Evolutionary conservation across 768 basidiomycete species (phyloP).

Genomic region (Lactarius vividus): DNA sequence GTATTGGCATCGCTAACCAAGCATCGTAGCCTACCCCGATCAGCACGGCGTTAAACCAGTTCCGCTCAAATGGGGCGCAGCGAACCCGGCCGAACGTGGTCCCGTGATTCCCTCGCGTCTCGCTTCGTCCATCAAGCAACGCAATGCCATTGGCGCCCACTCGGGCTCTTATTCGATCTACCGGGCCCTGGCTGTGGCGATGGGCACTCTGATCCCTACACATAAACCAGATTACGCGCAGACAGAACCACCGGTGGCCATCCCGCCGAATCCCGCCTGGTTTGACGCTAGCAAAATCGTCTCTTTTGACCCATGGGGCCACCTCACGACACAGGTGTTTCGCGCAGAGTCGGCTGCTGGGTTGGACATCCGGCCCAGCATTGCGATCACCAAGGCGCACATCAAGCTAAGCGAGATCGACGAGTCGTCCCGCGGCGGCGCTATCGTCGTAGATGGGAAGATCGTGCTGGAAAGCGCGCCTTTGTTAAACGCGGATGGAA

Average conservation of each 20-base stretch:
- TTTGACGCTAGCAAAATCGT: constrained; percentile 77
- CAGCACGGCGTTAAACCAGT: constrained; percentile 85
- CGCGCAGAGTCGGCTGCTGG: constrained; percentile 60
- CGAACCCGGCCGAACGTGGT: constrained; percentile 63
- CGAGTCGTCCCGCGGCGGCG: constrained; percentile 69
- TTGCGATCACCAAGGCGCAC: constrained; percentile 89
- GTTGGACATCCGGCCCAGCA: constrained; percentile 87
- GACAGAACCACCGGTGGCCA: constrained; percentile 81
- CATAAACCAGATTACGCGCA: constrained; percentile 80
- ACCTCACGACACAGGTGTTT: constrained; percentile 75
- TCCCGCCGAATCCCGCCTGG: constrained; percentile 80
- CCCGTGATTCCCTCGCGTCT: constrained; percentile 89
- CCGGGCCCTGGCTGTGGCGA: constrained; percentile 87
- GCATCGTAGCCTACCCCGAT: constrained; percentile 70
- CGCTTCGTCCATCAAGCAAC: constrained; percentile 76
- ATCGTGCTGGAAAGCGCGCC: constrained; percentile 71
- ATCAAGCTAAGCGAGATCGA: constrained; percentile 95
- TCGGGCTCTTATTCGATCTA: constrained; percentile 94
- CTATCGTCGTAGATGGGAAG: constrained; percentile 75
- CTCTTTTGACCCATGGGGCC: constrained; percentile 92
- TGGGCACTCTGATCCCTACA: constrained; percentile 73
- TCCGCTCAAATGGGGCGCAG: constrained; percentile 79
- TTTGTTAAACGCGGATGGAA: constrained; percentile 61
- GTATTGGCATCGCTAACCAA: constrained; percentile 7
- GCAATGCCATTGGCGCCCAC: constrained; percentile 94